A percentile compares a stretch with the other conserved stretches of the same genome.
Evolutionary conservation across 176 grass and related monocot genomes (phyloP).

Genomic region (Eremochloa ophiuroides): DNA sequence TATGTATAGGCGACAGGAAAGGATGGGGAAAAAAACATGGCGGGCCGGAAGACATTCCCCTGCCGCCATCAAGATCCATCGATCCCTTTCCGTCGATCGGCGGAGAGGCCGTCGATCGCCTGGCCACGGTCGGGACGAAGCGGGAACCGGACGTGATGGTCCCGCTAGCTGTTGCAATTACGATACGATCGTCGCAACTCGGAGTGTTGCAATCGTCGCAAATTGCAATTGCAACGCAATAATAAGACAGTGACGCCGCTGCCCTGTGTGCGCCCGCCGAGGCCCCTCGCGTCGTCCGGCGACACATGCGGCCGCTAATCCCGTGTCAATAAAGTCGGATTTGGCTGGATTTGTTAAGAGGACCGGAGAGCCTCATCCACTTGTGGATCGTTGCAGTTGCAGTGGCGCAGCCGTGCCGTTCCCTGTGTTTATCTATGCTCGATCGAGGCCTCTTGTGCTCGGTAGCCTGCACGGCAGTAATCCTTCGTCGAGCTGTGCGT

Average conservation of each 20-base stretch:
- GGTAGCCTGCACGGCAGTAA: no score
- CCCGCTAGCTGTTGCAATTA: background rate
- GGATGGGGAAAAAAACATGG: background rate
- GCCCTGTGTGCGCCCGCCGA: no score
- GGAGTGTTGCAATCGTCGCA: no score
- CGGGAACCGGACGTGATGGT: background rate
- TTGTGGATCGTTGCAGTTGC: background rate
- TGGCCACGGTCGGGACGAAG: background rate
- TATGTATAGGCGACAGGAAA: background rate
- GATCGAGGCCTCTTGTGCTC: background rate
- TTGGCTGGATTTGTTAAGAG: background rate
- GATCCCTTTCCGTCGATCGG: background rate
- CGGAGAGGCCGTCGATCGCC: background rate
- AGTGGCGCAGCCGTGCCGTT: background rate
- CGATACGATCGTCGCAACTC: no score
- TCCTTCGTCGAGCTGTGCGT: no score
- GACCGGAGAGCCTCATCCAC: background rate
- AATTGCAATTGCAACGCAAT: background rate
- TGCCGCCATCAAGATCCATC: background rate
- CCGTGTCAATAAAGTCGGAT: background rate
- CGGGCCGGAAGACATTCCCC: constrained; percentile 32
- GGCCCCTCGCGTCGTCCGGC: background rate
- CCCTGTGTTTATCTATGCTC: background rate
- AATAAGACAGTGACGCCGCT: background rate
- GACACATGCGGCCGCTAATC: background rate